Percentiles rank a stretch among this genome's conserved stretches.
Conservation (phyloP, 805 yeast species). For the Candida multigemmis region DNA sequence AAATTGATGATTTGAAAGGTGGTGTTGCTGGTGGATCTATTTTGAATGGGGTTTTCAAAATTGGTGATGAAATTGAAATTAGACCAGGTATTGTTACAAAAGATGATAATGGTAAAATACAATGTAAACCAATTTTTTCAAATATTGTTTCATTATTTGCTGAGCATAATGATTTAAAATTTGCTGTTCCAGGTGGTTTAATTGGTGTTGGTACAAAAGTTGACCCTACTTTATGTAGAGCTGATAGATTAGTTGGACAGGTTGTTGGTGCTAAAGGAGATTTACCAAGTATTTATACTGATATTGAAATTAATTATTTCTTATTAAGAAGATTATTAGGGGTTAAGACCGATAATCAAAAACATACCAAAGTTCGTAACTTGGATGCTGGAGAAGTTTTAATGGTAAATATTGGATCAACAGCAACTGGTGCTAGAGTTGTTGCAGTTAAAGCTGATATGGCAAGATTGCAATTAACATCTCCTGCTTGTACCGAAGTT, state of each 20-base stretch:
- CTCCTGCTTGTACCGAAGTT: conserved; percentile 98
- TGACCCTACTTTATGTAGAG: conserved; percentile 98
- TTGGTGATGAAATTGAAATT: conserved; percentile 97
- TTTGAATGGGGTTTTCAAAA: conserved; percentile 89
- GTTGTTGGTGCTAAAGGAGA: conserved; percentile 97
- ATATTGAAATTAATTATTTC: conserved; percentile 95
- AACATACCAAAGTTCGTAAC: conserved; percentile 88
- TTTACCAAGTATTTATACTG: conserved; percentile 93
- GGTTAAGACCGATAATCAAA: conserved; percentile 96
- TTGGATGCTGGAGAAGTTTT: conserved; percentile 90
- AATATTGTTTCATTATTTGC: conserved; percentile 92
- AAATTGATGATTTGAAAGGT: conserved; percentile 93
- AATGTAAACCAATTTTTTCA: conserved; percentile 92
- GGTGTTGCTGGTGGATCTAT: conserved; percentile 99
- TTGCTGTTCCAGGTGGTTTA: conserved; percentile 99
- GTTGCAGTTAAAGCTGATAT: conserved; percentile 97
- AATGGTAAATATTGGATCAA: conserved; percentile 98
- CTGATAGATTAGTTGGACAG: conserved; percentile 98
- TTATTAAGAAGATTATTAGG: conserved; percentile 93
- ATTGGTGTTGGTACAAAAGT: conserved; percentile 99
- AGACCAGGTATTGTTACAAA: conserved; percentile 99
- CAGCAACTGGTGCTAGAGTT: conserved; percentile 99
- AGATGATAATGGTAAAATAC: conserved; percentile 79
- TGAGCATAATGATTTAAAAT: conserved; percentile 94
- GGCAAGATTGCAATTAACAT: conserved; percentile 94